A percentile compares a stretch with the other conserved stretches of the same genome.
phyloP scores from a whole-genome alignment of 2,329 filamentous ascomycete genomes.

The Colletotrichum sp. region DNA sequence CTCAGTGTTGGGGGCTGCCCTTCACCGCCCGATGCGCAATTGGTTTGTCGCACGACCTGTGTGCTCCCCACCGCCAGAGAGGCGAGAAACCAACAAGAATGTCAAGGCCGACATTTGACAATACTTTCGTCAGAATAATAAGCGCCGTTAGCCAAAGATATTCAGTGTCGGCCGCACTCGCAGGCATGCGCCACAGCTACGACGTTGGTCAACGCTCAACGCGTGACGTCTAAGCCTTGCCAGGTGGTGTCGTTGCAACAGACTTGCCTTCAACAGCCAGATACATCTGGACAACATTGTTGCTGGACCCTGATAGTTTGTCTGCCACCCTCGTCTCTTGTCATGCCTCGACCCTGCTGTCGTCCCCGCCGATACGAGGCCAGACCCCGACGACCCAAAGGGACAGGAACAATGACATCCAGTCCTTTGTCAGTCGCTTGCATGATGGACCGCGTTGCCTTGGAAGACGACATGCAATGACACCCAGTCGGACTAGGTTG shows the following conservation, averaged over 20 bases:
- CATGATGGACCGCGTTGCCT: not conserved
- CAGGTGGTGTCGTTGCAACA: conserved; percentile 2
- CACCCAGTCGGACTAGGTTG: not conserved
- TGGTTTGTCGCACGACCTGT: not conserved
- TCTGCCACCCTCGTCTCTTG: not conserved
- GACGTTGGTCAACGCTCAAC: not conserved
- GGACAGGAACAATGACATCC: not conserved
- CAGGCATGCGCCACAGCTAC: not conserved
- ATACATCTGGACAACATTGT: not conserved
- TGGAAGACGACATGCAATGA: not conserved
- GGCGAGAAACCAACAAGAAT: not conserved
- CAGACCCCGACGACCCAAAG: not conserved
- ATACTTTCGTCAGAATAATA: not conserved
- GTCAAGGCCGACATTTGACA: not conserved
- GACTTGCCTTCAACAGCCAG: not conserved
- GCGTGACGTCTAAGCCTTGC: not conserved
- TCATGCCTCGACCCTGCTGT: not conserved
- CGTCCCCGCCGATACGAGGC: not conserved
- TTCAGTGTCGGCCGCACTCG: not conserved
- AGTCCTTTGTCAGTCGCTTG: not conserved
- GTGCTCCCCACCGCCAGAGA: not conserved
- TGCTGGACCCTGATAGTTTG: not conserved
- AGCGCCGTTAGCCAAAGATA: not conserved
- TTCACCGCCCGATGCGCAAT: not conserved
- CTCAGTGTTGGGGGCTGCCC: not conserved